These are phyloP conservation scores for Lactarius psammicola DNA, from an alignment of 768 basidiomycete genomes.

Conservation along the genomic window DNA sequence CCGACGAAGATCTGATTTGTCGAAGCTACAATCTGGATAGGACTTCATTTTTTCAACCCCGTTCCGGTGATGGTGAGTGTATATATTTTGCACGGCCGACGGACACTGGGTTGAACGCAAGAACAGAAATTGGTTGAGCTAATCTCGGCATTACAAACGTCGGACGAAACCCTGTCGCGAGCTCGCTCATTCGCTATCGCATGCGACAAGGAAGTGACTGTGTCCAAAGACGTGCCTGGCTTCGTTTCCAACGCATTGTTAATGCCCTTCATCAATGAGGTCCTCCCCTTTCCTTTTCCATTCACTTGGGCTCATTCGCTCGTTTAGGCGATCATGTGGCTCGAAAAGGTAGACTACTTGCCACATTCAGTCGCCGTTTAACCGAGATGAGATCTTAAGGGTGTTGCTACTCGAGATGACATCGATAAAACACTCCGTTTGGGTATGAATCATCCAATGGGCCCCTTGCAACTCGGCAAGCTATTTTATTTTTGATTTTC, in stretches of 20 bases:
- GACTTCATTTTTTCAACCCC: slow-evolving; percentile 94
- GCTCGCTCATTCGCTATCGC: slow-evolving; percentile 80
- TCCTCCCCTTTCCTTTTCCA: slow-evolving; percentile 32
- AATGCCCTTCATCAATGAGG: slow-evolving; percentile 98
- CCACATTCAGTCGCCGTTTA: not conserved
- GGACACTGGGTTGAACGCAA: not conserved
- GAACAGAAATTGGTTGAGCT: slow-evolving; percentile 86
- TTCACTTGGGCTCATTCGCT: not conserved
- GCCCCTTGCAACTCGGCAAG: slow-evolving; percentile 81
- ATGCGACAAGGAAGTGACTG: slow-evolving; percentile 93
- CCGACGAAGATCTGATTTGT: slow-evolving; percentile 11
- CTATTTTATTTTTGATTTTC: not conserved
- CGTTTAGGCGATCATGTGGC: slow-evolving; percentile 81
- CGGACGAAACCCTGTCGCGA: slow-evolving; percentile 66
- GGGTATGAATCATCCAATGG: slow-evolving; percentile 96
- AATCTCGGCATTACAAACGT: slow-evolving; percentile 91
- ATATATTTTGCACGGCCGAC: not conserved
- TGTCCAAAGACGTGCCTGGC: slow-evolving; percentile 88
- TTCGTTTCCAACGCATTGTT: slow-evolving; percentile 93
- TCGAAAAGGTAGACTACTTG: slow-evolving; percentile 66
- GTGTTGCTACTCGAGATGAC: slow-evolving; percentile 88
- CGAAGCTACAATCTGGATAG: slow-evolving; percentile 38
- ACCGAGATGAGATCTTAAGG: slow-evolving; percentile 33
- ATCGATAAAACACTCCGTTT: slow-evolving; percentile 93
- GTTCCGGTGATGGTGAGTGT: slow-evolving; percentile 87